Base-by-base conservation (phyloP, 106 monocot species). In the Alisma plantagoaquatica region DNA sequence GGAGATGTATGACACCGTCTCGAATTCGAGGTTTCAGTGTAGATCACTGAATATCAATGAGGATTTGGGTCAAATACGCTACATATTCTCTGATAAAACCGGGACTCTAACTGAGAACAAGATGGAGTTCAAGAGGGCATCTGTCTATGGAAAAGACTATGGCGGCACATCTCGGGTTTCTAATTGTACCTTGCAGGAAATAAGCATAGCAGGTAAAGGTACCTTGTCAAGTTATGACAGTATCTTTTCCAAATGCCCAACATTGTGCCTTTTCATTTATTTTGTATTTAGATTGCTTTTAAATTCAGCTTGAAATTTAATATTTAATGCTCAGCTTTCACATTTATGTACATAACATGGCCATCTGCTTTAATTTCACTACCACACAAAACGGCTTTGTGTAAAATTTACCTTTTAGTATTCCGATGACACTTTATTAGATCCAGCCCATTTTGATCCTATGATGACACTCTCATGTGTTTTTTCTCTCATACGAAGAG, bases 1-100 rank as follows among this genome's bases (percentile, higher is more conserved):
- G 33, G 75, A 74, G 27, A 96, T 96, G 96, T 96, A 82, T 74
- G 89, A 96, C 51, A 64, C 60, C 21, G 71, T 22, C 71, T 96
- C 96, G 38, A 54, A 81, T 45, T 84, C 96, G 54, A 80, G 96
- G 70, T 96, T 96, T 61, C 96, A 96, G 41, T 96, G 96, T 63
- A 75, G 96, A 68, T 88, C 96, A 50, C 72, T 96, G 70, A 96
- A 96, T 71, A 96, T 96, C 25, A 96, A 96, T 72, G 96, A 96
- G 53, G 96, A 96, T 66, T 73, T 96, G 63, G 96, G 96, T 42
- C 96, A 96, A 64, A 89, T 96, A 68, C 66, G 78, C 16, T 96
- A 84, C 51, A 56, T 96, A 28, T 96, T 96, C 65, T 89, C 96
- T 26, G 96, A 96, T 41, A 96, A 96, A 72, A 96, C 96, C 25